Evolutionary conservation across 257 asterid species (phyloP).

Genomic region (Prunella vulgaris): DNA sequence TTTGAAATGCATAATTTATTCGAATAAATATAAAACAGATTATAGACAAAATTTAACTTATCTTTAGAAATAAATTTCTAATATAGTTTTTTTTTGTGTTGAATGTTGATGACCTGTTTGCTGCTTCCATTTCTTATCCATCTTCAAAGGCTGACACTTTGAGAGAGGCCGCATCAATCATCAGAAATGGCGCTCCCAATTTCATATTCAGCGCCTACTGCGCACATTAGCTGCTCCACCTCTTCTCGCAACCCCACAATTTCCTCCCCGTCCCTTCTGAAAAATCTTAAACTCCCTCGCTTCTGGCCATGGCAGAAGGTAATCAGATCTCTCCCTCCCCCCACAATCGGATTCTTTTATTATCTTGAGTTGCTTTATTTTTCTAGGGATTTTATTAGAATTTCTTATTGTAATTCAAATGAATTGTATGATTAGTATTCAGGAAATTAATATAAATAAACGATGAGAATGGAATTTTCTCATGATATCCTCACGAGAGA

Average conservation of each 20-base stretch:
- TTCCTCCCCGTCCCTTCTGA: constrained; percentile 40
- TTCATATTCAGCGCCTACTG: constrained; percentile 34
- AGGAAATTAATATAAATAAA: too few species aligned
- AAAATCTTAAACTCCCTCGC: constrained; percentile 63
- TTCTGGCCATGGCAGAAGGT: constrained; percentile 98
- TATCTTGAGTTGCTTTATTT: background rate
- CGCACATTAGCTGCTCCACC: constrained; percentile 39
- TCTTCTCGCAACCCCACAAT: constrained; percentile 29
- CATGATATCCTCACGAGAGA: too few species aligned
- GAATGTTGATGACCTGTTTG: background rate
- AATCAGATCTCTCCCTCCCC: background rate
- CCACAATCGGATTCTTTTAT: background rate
- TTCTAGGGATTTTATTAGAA: background rate
- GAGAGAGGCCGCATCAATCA: constrained; percentile 1
- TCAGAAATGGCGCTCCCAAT: constrained; percentile 37
- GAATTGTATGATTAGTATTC: background rate
- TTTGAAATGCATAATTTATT: too few species aligned
- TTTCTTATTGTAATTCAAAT: background rate
- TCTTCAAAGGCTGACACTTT: background rate
- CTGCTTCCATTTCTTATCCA: constrained; percentile 29
- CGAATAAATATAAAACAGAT: too few species aligned
- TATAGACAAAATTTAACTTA: too few species aligned
- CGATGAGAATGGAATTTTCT: too few species aligned
- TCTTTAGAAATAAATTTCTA: background rate
- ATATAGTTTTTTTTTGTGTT: too few species aligned